A percentile compares a stretch with the other conserved stretches of the same genome.
Conservation (phyloP, 495 filamentous ascomycete genomes). For the Barbatosphaeria neglecta region DNA sequence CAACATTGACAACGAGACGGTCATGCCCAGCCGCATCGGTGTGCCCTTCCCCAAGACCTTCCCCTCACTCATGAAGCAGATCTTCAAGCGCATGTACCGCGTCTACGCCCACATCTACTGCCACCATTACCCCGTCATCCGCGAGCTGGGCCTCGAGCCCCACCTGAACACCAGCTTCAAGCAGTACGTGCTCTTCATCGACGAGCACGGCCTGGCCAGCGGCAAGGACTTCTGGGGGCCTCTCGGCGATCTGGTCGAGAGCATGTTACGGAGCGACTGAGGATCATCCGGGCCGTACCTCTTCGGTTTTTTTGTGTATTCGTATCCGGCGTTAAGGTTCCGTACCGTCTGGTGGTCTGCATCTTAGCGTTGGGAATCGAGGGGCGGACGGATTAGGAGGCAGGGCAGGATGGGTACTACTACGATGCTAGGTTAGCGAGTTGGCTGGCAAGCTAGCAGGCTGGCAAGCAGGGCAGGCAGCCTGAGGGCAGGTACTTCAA, state of each 20-base stretch:
- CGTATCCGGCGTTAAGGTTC: background rate
- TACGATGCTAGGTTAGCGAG: no score
- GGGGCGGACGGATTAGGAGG: no score
- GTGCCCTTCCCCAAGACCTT: slow-evolving; percentile 94
- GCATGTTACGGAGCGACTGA: slow-evolving; percentile 89
- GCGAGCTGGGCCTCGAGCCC: slow-evolving; percentile 88
- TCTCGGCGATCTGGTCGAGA: slow-evolving; percentile 92
- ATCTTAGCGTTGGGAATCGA: no score
- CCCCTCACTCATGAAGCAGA: slow-evolving; percentile 71
- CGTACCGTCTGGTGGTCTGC: no score
- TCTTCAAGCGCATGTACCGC: slow-evolving; percentile 97
- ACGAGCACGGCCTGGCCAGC: slow-evolving; percentile 78
- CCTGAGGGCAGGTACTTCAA: no score
- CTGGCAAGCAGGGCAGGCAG: no score
- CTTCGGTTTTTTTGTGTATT: background rate
- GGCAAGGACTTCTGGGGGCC: slow-evolving; percentile 98
- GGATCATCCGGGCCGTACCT: background rate
- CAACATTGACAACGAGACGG: slow-evolving; percentile 89
- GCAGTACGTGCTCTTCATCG: slow-evolving; percentile 95
- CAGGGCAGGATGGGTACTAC: no score
- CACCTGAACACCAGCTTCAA: slow-evolving; percentile 99
- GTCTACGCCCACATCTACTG: slow-evolving; percentile 99
- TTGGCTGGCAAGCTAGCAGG: no score
- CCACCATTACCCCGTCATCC: slow-evolving; percentile 95
- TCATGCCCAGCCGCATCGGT: slow-evolving; percentile 87